Percentiles rank a stretch among this genome's conserved stretches.
Conservation (phyloP, 768 basidiomycete species). For the Panaeolus papilionaceus region DNA sequence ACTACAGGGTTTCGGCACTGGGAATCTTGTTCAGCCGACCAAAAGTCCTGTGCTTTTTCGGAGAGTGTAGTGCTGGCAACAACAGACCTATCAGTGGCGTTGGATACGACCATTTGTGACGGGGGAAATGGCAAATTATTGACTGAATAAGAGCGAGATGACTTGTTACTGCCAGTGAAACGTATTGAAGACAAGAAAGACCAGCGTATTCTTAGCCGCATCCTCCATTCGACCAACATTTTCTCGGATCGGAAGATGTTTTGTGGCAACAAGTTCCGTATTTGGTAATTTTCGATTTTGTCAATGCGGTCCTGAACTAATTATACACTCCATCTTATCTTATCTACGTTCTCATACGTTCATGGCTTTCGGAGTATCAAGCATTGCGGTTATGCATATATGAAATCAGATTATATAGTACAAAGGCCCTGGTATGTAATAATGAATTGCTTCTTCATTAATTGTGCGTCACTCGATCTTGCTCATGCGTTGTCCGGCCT, state of each 20-base stretch:
- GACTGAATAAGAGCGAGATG: constrained; percentile 7
- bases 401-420: too few relatives aligned
- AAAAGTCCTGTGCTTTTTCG: constrained; percentile 36
- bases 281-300: constrained; percentile 13
- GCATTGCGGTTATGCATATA: too few relatives aligned
- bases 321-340: constrained; percentile 28
- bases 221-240: background rate
- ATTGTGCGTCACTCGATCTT: constrained; percentile 26
- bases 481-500: constrained; percentile 48
- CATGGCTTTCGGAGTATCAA: too few relatives aligned
- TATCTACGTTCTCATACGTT: constrained; percentile 15
- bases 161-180: background rate
- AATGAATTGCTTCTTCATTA: background rate
- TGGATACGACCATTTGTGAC: background rate
- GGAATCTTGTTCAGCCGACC: constrained; percentile 28
- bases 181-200: constrained; percentile 12
- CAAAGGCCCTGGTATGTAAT: too few relatives aligned
- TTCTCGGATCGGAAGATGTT: constrained; percentile 8
- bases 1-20: constrained; percentile 61
- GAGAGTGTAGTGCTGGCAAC: constrained; percentile 19
- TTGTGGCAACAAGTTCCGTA: constrained; percentile 3
- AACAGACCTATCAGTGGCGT: constrained; percentile 5
- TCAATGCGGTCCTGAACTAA: constrained; percentile 16
- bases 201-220: constrained; percentile 10
- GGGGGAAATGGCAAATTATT: background rate